Evolutionary conservation across 192 early-diverging fungal species (phyloP).

Genomic region (Jimgerdemannia flammicorona): DNA sequence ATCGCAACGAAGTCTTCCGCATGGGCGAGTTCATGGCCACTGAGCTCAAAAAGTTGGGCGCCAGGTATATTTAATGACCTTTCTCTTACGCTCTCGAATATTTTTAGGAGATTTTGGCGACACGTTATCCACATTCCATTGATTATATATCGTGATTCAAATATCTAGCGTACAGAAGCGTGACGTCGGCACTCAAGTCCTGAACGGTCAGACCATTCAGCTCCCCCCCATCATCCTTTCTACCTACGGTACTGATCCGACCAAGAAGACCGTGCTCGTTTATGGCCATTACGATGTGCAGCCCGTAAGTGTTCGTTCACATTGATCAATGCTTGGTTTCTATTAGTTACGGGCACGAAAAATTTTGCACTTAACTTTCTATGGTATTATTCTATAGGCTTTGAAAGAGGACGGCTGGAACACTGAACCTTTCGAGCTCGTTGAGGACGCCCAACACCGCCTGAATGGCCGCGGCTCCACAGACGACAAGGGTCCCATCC

Average conservation of each 20-base stretch:
- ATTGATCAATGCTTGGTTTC: not conserved
- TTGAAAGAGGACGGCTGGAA: slow-evolving; percentile 85
- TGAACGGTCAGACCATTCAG: slow-evolving; percentile 75
- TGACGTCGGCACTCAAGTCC: slow-evolving; percentile 78
- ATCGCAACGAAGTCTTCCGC: slow-evolving; percentile 76
- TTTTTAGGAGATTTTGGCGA: not conserved
- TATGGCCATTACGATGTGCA: slow-evolving; percentile 99
- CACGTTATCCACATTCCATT: not conserved
- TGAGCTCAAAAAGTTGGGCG: slow-evolving; percentile 72
- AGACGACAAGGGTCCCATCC: slow-evolving; percentile 98
- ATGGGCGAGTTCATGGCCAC: slow-evolving; percentile 88
- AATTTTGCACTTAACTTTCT: not conserved
- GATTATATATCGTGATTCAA: not conserved
- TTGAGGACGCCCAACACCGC: slow-evolving; percentile 79
- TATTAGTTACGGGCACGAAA: not conserved
- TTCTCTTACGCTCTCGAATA: slow-evolving; percentile 1
- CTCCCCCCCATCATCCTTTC: slow-evolving; percentile 92
- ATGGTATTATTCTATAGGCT: slow-evolving; percentile 27
- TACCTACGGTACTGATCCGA: slow-evolving; percentile 83
- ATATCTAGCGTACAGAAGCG: slow-evolving; percentile 46
- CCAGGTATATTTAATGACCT: slow-evolving; percentile 37
- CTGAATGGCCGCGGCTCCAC: slow-evolving; percentile 90
- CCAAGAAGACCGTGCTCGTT: slow-evolving; percentile 94
- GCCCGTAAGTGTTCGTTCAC: slow-evolving; percentile 55
- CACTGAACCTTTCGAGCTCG: slow-evolving; percentile 85